phyloP scores from a whole-genome alignment of 345 rosid genomes.

The Turnera subulata region DNA sequence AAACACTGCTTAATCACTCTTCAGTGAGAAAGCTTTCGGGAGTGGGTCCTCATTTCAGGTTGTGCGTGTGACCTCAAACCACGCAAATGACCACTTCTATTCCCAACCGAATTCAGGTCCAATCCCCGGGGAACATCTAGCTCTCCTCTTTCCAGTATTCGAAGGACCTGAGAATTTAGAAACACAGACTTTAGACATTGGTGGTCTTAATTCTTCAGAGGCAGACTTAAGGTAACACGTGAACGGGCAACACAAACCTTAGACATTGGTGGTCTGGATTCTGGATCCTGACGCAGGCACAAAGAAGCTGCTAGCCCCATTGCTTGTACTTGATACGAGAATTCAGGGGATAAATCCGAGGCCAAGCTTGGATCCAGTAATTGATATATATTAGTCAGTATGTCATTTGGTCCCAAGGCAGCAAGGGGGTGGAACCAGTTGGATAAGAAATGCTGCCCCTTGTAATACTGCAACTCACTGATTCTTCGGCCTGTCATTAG shows the following conservation, averaged over 20 bases:
- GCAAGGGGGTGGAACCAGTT: slow-evolving; percentile 46
- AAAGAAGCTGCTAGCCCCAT: slow-evolving; percentile 44
- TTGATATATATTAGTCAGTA: slow-evolving; percentile 21
- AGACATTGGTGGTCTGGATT: slow-evolving; percentile 50
- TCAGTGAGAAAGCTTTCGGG: slow-evolving; percentile 51
- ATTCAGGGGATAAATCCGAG: slow-evolving; percentile 22
- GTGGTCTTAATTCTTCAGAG: not conserved
- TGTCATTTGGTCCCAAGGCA: slow-evolving; percentile 30
- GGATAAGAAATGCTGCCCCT: slow-evolving; percentile 34
- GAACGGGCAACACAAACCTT: slow-evolving; percentile 31
- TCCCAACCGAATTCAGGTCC: slow-evolving; percentile 51
- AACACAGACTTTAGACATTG: no score
- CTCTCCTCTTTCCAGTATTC: slow-evolving; percentile 61
- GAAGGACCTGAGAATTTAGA: slow-evolving; percentile 24
- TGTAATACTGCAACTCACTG: slow-evolving; percentile 33
- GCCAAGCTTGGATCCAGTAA: slow-evolving; percentile 43
- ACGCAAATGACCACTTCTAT: slow-evolving; percentile 53
- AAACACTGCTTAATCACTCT: slow-evolving; percentile 9
- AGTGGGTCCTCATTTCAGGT: slow-evolving; percentile 32
- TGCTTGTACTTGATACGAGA: slow-evolving; percentile 39
- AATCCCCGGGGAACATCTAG: slow-evolving; percentile 30
- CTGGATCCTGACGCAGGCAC: slow-evolving; percentile 49
- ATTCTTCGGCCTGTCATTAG: slow-evolving; percentile 54
- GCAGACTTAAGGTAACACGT: no score
- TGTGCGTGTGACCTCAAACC: slow-evolving; percentile 32